Evolutionary conservation across 768 basidiomycete species (phyloP).

Genomic region (Asterophora lycoperdoides): DNA sequence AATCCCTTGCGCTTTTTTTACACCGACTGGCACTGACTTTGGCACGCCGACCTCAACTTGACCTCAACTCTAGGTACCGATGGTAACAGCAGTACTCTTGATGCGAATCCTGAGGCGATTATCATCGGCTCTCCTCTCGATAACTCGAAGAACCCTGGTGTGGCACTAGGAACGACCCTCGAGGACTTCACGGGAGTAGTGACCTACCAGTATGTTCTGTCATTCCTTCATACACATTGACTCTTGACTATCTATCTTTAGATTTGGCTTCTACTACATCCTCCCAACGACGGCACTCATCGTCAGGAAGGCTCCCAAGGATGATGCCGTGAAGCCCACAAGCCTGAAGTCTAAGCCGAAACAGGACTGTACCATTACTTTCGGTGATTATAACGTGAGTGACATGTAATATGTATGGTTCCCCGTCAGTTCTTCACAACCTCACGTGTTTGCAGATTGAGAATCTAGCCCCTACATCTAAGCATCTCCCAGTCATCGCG

Average conservation of each 20-base stretch:
- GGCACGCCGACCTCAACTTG: neutral
- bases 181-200: slow-evolving; percentile 54
- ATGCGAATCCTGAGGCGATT: slow-evolving; percentile 55
- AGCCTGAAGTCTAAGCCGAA: slow-evolving; percentile 29
- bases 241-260: slow-evolving; percentile 3
- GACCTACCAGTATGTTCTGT: slow-evolving; percentile 41
- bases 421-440: neutral
- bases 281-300: slow-evolving; percentile 53
- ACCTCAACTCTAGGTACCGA: slow-evolving; percentile 33
- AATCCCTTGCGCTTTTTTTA: neutral
- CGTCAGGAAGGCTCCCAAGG: slow-evolving; percentile 31
- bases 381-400: slow-evolving; percentile 59
- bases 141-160: slow-evolving; percentile 44
- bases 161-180: slow-evolving; percentile 42
- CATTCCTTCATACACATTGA: neutral
- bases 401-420: too few species aligned
- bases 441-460: slow-evolving; percentile 38
- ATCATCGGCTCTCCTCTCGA: slow-evolving; percentile 54
- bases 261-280: slow-evolving; percentile 53
- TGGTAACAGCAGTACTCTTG: slow-evolving; percentile 34
- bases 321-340: slow-evolving; percentile 34
- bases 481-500: slow-evolving; percentile 46
- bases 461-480: slow-evolving; percentile 48
- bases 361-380: slow-evolving; percentile 42
- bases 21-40: neutral